phyloP scores from a whole-genome alignment of 2,329 filamentous ascomycete species.

The Phaeosphaeria sp. region DNA sequence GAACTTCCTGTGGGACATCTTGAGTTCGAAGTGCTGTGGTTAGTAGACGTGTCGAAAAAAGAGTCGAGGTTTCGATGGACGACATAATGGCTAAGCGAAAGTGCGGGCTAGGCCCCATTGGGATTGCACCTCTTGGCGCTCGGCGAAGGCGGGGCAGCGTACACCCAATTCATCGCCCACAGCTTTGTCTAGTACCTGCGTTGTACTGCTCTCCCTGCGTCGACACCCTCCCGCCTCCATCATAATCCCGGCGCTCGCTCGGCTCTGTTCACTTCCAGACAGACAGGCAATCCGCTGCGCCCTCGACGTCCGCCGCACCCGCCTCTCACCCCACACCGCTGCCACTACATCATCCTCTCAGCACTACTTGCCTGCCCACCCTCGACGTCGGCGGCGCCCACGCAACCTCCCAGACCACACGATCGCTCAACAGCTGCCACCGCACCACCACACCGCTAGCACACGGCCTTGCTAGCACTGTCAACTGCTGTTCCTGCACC shows the following conservation, averaged over 20 bases:
- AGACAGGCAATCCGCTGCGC: constrained; percentile 4
- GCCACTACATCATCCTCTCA: constrained; percentile 33
- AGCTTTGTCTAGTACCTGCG: constrained; percentile 32
- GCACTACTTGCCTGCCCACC: constrained; percentile 27
- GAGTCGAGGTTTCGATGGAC: constrained; percentile 12
- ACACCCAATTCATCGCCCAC: background rate
- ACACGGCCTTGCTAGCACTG: constrained; percentile 10
- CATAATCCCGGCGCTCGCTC: constrained; percentile 23
- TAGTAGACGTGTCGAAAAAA: constrained; percentile 39
- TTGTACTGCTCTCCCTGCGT: constrained; percentile 21
- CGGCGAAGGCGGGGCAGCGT: constrained; percentile 3
- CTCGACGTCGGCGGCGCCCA: constrained; percentile 40
- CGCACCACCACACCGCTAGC: constrained; percentile 10
- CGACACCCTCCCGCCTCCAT: constrained; percentile 23
- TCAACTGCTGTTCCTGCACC: constrained; percentile 18
- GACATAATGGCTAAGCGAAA: background rate
- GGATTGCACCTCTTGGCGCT: constrained; percentile 7
- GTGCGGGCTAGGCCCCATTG: background rate
- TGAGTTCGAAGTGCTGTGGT: constrained; percentile 44
- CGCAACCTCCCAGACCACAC: constrained; percentile 16
- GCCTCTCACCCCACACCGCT: constrained; percentile 28
- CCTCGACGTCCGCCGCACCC: constrained; percentile 23
- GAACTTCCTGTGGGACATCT: constrained; percentile 69
- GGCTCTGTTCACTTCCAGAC: constrained; percentile 6
- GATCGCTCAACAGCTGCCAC: constrained; percentile 17